Evolutionary conservation across 2,329 filamentous ascomycete species (phyloP).

Genomic region (Cytospora chrysosperma): DNA sequence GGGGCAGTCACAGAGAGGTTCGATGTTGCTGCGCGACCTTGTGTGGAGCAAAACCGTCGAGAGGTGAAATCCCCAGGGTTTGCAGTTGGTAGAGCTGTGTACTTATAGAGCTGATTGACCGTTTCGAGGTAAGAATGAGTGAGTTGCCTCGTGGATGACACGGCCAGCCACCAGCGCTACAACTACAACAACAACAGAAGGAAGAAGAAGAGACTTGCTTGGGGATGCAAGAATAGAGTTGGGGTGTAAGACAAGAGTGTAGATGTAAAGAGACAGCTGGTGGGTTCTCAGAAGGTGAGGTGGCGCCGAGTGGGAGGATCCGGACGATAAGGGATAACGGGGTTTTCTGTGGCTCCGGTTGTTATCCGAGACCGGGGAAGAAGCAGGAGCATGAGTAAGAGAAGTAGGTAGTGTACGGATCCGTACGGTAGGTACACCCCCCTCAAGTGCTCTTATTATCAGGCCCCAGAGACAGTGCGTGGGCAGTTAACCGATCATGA

Average conservation of each 20-base stretch:
- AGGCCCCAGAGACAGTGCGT: no score
- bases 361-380: constrained; percentile 8
- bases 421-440: no score
- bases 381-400: no score
- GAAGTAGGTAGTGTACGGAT: no score
- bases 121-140: constrained; percentile 4
- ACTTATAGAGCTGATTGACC: constrained; percentile 3
- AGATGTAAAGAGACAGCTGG: constrained; percentile 12
- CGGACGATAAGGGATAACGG: constrained; percentile 18
- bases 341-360: constrained; percentile 15
- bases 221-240: neutral
- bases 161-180: constrained; percentile 11
- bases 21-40: constrained; percentile 7
- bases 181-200: no score
- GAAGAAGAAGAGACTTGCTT: neutral
- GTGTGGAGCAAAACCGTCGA: neutral
- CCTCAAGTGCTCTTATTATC: no score
- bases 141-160: constrained; percentile 7
- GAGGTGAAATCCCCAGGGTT: neutral
- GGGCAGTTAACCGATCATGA: no score
- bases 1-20: neutral
- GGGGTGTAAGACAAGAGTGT: neutral
- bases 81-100: neutral
- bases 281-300: constrained; percentile 6
- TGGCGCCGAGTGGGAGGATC: constrained; percentile 11